Conservation (phyloP, 2,329 filamentous ascomycete genomes). For the Nigrograna mackinnonii region DNA sequence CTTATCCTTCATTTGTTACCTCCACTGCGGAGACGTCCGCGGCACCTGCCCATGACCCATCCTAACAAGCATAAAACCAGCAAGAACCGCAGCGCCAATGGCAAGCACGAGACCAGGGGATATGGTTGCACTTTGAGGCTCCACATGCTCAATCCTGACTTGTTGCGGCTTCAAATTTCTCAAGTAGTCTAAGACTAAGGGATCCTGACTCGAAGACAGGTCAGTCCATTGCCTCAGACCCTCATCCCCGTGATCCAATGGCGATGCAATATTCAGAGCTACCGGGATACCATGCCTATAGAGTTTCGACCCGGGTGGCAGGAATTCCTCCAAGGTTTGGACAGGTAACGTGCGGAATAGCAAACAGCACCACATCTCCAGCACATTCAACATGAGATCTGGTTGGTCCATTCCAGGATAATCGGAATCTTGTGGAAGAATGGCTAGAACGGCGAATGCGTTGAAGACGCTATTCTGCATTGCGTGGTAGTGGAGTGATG, state of each 20-base stretch:
- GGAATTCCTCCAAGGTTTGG: slow-evolving; percentile 22
- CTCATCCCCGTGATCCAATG: slow-evolving; percentile 29
- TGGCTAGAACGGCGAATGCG: slow-evolving; percentile 24
- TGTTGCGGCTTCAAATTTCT: no score
- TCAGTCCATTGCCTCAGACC: slow-evolving; percentile 21
- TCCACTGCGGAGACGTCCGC: no score
- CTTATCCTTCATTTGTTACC: no score
- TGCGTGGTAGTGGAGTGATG: slow-evolving; percentile 36
- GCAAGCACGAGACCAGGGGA: no score
- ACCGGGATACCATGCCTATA: not conserved
- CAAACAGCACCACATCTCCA: slow-evolving; percentile 42
- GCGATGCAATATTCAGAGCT: slow-evolving; percentile 33
- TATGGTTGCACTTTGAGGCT: no score
- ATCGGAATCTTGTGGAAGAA: slow-evolving; percentile 10
- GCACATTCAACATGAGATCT: slow-evolving; percentile 30
- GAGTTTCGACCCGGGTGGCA: slow-evolving; percentile 9
- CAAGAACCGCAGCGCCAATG: no score
- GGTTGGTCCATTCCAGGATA: slow-evolving; percentile 29
- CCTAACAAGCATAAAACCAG: no score
- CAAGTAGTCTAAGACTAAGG: slow-evolving; percentile 24
- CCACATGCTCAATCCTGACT: no score
- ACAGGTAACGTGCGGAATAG: slow-evolving; percentile 28
- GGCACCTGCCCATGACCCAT: no score
- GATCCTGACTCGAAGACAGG: slow-evolving; percentile 22
- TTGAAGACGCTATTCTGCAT: slow-evolving; percentile 33